Base-by-base conservation (phyloP, 2,329 filamentous ascomycete species). In the Xylariaceae sp. region DNA sequence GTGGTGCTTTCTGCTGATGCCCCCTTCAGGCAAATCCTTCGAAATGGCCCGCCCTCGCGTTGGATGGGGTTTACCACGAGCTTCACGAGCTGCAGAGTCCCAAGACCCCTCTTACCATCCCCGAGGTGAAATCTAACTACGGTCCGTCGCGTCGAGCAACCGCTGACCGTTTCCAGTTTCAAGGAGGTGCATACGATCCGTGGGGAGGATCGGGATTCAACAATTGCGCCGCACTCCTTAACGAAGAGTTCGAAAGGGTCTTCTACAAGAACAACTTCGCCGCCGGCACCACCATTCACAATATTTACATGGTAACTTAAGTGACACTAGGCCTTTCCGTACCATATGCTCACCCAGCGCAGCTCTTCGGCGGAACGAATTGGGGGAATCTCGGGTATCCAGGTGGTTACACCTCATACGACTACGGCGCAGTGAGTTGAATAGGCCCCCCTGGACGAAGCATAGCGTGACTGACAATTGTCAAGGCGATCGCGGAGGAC, bases 341-440 rank as follows among this genome's bases (percentile, higher is more conserved):
- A n/a, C n/a, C n/a, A n/a, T n/a, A n/a, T n/a, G n/a, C n/a, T n/a
- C n/a, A n/a, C n/a, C n/a, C n/a, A 75, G 41, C 75, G 73, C 26
- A 69, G 62, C 4, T 72, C 1, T 83, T 71, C 42, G 85, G 85
- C n/a, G 85, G 84, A 3, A 89, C 85, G 0, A 92, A 92, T 50
- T 92, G 84, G 84, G 85, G 85, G 0, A 89, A 87, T 40, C 57
- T 87, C 2, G 82, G 83, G 1, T 76, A 86, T 43, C 70, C 80
- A 4, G 78, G 77, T 10, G 77, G 70, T 5, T 80, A 79, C 40
- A 77, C 75, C 0, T 71, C 67, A 0, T 73, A 74, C 32, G 72
- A 75, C 42, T 75, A 75, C 25, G 69, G 63, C 5, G 60, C 66
- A 7, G 64, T 68, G 10, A 83, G 90, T 37, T 64, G 68, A n/a